Percentiles rank a stretch among this genome's conserved stretches.
Evolutionary conservation across 345 rosid genomes (phyloP).

Genomic region (Capsella bursapastoris): DNA sequence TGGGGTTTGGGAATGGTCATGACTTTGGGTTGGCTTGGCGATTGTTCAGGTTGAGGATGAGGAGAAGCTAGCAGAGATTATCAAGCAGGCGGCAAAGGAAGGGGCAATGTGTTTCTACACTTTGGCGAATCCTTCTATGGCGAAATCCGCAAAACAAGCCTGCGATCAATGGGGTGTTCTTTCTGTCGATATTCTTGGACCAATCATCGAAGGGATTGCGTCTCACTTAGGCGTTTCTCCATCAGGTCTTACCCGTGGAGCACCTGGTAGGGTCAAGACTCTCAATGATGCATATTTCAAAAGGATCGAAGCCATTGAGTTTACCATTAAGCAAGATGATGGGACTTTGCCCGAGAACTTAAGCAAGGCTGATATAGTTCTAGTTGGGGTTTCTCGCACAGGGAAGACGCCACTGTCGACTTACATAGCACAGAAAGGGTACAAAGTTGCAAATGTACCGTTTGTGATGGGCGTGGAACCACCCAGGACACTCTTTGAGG

Average conservation of each 20-base stretch:
- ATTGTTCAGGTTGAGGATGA: conserved; percentile 69
- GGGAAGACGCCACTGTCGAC: conserved; percentile 89
- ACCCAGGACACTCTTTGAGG: conserved; percentile 68
- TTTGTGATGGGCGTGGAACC: conserved; percentile 77
- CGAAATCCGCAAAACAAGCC: conserved; percentile 69
- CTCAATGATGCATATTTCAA: conserved; percentile 73
- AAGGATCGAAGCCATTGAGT: conserved; percentile 82
- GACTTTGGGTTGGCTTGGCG: conserved; percentile 1
- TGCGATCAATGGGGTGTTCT: conserved; percentile 66
- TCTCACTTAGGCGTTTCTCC: conserved; percentile 81
- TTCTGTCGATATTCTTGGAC: conserved; percentile 72
- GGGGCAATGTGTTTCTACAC: conserved; percentile 77
- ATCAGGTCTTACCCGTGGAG: conserved; percentile 90
- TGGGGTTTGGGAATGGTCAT: background rate
- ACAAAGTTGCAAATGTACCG: conserved; percentile 85
- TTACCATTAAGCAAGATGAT: conserved; percentile 90
- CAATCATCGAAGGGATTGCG: conserved; percentile 80
- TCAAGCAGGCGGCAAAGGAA: conserved; percentile 83
- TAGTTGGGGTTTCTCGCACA: conserved; percentile 84
- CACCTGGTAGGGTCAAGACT: conserved; percentile 71
- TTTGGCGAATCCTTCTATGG: conserved; percentile 79
- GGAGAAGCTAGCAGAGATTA: conserved; percentile 67
- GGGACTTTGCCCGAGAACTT: conserved; percentile 83
- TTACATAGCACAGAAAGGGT: conserved; percentile 85
- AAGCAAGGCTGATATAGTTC: conserved; percentile 69